These are phyloP conservation scores for Simmondsia chinensis DNA, from an alignment of 148 eudicot genomes.

Conservation along the genomic window DNA sequence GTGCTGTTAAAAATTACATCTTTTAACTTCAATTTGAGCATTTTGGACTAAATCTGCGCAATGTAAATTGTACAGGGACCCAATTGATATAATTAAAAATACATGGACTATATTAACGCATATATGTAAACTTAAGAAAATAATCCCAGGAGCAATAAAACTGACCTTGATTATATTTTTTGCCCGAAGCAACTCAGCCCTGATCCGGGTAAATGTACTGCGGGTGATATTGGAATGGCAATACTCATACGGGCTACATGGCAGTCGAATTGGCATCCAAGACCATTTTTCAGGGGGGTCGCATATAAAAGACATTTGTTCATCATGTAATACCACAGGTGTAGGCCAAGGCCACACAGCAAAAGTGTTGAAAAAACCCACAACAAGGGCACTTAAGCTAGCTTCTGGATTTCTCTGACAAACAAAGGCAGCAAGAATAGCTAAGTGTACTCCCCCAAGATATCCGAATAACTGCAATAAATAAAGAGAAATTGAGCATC, in stretches of 20 bases:
- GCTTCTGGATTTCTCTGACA: conserved; percentile 41
- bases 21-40: too few species aligned
- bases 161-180: conserved; percentile 26
- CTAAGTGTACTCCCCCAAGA: conserved; percentile 53
- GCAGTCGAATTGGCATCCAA: conserved; percentile 45
- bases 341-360: conserved; percentile 53
- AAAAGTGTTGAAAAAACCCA: conserved; percentile 34
- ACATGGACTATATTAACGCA: too few species aligned
- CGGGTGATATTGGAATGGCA: conserved; percentile 45
- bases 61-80: too few species aligned
- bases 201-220: conserved; percentile 39
- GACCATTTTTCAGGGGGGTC: conserved; percentile 7
- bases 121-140: background rate
- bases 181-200: conserved; percentile 35
- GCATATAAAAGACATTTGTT: conserved; percentile 2
- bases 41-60: too few species aligned
- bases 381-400: conserved; percentile 24
- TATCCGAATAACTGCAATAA: conserved; percentile 38
- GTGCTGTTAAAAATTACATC: too few species aligned
- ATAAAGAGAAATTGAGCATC: conserved; percentile 1
- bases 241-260: conserved; percentile 29
- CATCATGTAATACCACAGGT: conserved; percentile 37
- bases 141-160: background rate
- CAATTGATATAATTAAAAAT: too few species aligned
- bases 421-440: conserved; percentile 40